These are phyloP conservation scores for Reutealis trisperma DNA, from an alignment of 345 rosid species.

Conservation along the genomic window DNA sequence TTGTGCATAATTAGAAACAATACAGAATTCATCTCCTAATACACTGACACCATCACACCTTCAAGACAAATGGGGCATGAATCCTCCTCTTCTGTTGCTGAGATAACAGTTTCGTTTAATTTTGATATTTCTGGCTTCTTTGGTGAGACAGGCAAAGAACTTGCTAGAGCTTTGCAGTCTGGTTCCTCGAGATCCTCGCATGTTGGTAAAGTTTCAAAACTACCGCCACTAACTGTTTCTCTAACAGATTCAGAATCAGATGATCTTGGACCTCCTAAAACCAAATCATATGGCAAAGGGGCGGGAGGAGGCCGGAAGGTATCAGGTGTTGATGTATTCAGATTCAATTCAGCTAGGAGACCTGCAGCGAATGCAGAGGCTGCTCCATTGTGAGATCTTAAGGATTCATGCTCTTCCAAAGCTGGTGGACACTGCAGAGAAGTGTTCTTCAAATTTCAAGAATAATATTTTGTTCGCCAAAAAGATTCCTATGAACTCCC, in stretches of 20 bases:
- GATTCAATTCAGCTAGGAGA: constrained; percentile 55
- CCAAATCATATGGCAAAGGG: constrained; percentile 32
- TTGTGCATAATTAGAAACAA: not conserved
- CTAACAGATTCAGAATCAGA: constrained; percentile 26
- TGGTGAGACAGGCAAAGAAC: constrained; percentile 47
- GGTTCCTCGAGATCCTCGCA: constrained; percentile 38
- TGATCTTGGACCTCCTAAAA: constrained; percentile 26
- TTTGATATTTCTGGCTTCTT: constrained; percentile 49
- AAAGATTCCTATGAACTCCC: not conserved
- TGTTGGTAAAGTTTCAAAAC: constrained; percentile 25
- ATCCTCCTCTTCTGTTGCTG: constrained; percentile 31
- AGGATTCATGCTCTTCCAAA: constrained; percentile 28
- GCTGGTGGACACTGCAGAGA: constrained; percentile 36
- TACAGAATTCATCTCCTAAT: not conserved
- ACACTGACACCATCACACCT: constrained; percentile 15
- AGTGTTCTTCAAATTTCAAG: constrained; percentile 19
- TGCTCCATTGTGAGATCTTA: constrained; percentile 23
- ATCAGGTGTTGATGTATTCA: constrained; percentile 40
- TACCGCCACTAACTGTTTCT: constrained; percentile 23
- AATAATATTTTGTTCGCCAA: not conserved
- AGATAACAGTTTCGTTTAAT: constrained; percentile 30
- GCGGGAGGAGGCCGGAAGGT: constrained; percentile 35
- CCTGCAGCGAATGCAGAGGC: constrained; percentile 40
- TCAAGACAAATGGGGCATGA: constrained; percentile 35
- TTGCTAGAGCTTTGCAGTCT: constrained; percentile 50